phyloP scores from a whole-genome alignment of 805 yeast genomes.

The Yamadazyma takamatsuzukensis region DNA sequence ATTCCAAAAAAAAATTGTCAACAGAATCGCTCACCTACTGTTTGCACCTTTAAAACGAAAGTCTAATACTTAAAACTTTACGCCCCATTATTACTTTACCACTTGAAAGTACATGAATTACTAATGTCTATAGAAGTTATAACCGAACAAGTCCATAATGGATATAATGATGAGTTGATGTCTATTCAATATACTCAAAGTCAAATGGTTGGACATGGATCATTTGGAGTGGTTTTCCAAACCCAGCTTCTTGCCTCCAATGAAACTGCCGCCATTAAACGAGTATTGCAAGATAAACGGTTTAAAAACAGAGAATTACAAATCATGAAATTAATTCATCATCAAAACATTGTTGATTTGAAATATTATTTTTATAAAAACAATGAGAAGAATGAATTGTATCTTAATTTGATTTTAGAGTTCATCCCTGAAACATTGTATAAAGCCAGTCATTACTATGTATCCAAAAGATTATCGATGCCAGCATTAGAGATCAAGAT shows the following conservation, averaged over 20 bases:
- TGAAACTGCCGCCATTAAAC: constrained; percentile 85
- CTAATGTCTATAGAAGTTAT: constrained; percentile 47
- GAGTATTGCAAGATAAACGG: constrained; percentile 93
- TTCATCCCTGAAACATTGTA: constrained; percentile 95
- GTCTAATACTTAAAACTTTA: constrained; percentile 8
- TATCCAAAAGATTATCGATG: constrained; percentile 71
- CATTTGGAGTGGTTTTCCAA: constrained; percentile 97
- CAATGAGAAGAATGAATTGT: constrained; percentile 71
- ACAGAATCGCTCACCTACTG: too few species aligned
- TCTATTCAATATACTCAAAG: constrained; percentile 74
- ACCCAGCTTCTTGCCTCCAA: constrained; percentile 72
- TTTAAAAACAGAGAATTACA: constrained; percentile 94
- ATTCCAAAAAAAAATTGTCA: too few species aligned
- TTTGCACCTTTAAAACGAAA: neutral
- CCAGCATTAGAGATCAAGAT: constrained; percentile 85
- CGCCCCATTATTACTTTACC: too few species aligned
- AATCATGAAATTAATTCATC: constrained; percentile 87
- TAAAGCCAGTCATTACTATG: constrained; percentile 82
- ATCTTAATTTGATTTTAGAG: constrained; percentile 85
- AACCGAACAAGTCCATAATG: constrained; percentile 67
- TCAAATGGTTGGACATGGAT: constrained; percentile 96
- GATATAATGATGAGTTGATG: constrained; percentile 59
- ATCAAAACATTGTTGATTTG: constrained; percentile 82
- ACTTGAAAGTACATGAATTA: too few species aligned
- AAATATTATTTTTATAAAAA: constrained; percentile 81